Percentiles rank a stretch among this genome's conserved stretches.
phyloP scores from a whole-genome alignment of 73 alveolate genomes.

The Uronychia setigera region DNA sequence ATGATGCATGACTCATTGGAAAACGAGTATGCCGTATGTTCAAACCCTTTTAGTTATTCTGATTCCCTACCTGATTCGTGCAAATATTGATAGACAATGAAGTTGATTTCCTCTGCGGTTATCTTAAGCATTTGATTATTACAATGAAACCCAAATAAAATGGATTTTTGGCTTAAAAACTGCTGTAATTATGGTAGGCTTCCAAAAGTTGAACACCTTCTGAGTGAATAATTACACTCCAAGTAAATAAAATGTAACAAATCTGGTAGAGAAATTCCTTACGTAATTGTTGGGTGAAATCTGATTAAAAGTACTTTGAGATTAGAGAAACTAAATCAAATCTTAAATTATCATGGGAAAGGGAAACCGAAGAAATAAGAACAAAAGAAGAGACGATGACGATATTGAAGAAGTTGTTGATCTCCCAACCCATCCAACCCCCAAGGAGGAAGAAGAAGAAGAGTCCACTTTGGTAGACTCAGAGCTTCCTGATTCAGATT shows the following conservation, averaged over 20 bases:
- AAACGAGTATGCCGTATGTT: constrained; percentile 56
- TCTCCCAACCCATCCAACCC: too few species aligned
- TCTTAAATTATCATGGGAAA: too few species aligned
- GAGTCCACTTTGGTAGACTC: not conserved
- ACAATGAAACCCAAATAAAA: too few species aligned
- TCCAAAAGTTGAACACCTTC: not conserved
- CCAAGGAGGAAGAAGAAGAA: not conserved
- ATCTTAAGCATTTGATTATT: constrained; percentile 39
- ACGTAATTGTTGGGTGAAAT: not conserved
- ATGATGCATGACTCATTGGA: constrained; percentile 55
- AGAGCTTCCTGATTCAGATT: not conserved
- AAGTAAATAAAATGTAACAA: not conserved
- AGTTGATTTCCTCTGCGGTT: constrained; percentile 70
- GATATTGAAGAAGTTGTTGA: not conserved
- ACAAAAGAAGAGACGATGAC: not conserved
- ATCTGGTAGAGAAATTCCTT: not conserved
- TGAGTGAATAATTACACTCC: not conserved
- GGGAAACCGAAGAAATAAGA: not conserved
- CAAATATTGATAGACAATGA: constrained; percentile 56
- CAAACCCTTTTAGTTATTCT: constrained; percentile 40
- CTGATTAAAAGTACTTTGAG: not conserved
- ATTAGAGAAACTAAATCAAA: not conserved
- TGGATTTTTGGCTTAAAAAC: too few species aligned
- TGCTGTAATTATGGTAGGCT: not conserved
- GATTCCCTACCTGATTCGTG: constrained; percentile 57